Evolutionary conservation across 106 monocot genomes (phyloP).

Genomic region (Dendrobium officinale): DNA sequence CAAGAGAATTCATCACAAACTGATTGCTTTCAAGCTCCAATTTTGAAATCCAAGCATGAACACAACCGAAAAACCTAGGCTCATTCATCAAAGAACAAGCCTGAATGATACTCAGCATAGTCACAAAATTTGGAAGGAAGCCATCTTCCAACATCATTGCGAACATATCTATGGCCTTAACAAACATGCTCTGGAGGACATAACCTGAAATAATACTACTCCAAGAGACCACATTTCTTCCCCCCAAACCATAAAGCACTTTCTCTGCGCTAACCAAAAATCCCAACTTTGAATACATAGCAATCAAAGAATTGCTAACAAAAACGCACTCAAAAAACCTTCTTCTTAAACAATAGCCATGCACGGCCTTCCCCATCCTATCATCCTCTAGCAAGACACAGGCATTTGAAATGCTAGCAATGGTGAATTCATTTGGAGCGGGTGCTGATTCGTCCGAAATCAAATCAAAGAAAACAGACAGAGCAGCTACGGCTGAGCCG

Average conservation of each 20-base stretch:
- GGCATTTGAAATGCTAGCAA: slow-evolving; percentile 25
- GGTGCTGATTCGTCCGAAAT: slow-evolving; percentile 7
- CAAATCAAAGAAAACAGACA: slow-evolving; percentile 31
- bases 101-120: slow-evolving; percentile 35
- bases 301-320: slow-evolving; percentile 25
- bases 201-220: slow-evolving; percentile 33
- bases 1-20: slow-evolving; percentile 28
- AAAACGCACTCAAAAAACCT: slow-evolving; percentile 17
- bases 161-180: slow-evolving; percentile 29
- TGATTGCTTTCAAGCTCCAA: slow-evolving; percentile 14
- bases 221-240: slow-evolving; percentile 43
- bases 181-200: slow-evolving; percentile 22
- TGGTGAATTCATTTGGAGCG: slow-evolving; percentile 46
- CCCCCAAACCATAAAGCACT: slow-evolving; percentile 7
- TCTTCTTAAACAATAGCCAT: slow-evolving; percentile 17
- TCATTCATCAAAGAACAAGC: slow-evolving; percentile 35
- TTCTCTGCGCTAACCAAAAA: slow-evolving; percentile 12
- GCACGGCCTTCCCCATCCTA: slow-evolving; percentile 20
- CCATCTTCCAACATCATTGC: slow-evolving; percentile 32
- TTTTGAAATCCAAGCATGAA: slow-evolving; percentile 24
- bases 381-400: slow-evolving; percentile 12
- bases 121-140: slow-evolving; percentile 31
- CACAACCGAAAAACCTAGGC: slow-evolving; percentile 7
- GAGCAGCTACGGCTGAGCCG: slow-evolving; percentile 11
- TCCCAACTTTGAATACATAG: slow-evolving; percentile 38